Conservation (phyloP, 2,329 filamentous ascomycete genomes). For the Plectosphaerella sp. region DNA sequence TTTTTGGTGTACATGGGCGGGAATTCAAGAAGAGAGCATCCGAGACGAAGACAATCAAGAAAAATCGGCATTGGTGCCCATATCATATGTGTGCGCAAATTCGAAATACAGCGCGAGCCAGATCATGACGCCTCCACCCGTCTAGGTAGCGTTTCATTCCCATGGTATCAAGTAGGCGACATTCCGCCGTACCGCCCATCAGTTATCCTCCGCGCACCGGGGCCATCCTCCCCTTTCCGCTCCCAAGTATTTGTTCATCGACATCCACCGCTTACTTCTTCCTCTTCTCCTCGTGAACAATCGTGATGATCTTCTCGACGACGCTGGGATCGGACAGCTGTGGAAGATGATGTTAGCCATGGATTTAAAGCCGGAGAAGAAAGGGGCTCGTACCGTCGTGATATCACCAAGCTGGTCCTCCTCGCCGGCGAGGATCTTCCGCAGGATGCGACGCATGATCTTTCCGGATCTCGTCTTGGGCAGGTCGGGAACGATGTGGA, state of each 20-base stretch:
- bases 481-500: conserved; percentile 87
- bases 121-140: no score
- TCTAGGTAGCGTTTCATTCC: neutral
- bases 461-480: conserved; percentile 97
- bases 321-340: conserved; percentile 86
- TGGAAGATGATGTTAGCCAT: conserved; percentile 3
- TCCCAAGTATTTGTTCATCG: neutral
- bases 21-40: no score
- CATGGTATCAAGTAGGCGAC: conserved; percentile 2
- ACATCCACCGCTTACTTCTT: conserved; percentile 35
- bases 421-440: conserved; percentile 96
- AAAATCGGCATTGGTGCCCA: no score
- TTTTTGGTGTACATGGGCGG: no score
- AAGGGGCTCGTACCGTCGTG: conserved; percentile 65
- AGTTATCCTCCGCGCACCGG: neutral
- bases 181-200: neutral
- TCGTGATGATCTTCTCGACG: conserved; percentile 83
- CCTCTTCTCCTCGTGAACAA: conserved; percentile 61
- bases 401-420: conserved; percentile 95
- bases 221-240: neutral
- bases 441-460: conserved; percentile 96
- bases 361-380: conserved; percentile 4
- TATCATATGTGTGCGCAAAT: no score
- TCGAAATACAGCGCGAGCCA: no score
- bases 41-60: no score